Base-by-base conservation (phyloP, 208 protist species). In the Crithidia sp. region DNA sequence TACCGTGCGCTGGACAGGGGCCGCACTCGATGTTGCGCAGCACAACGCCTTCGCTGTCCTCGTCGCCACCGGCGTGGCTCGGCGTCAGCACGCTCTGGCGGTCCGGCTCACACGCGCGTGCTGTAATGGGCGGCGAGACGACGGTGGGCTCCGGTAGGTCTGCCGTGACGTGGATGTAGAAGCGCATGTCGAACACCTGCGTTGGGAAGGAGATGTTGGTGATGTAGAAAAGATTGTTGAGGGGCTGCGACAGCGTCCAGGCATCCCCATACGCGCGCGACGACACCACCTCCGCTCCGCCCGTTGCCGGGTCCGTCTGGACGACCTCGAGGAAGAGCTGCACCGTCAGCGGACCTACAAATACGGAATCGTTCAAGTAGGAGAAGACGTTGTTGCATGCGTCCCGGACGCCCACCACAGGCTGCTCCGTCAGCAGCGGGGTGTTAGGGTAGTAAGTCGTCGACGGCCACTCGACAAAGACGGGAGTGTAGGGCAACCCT, bases 361-460 rank as follows among this genome's bases (percentile, higher is more conserved):
- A 13, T 3, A 49, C 64, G 17, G 53, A 47, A 13, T 60, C 49
- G 37, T 63, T 62, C 0, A 87, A 57, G 10, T 44, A 68, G 19
- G 43, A 19, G 41, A 81, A 75, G 10, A 67, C 44, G 65, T 88
- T 88, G 17, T 53, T 44, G 65, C 77, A 81, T 17, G 53, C 74
- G 59, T 88, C 83, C 49, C 17, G 50, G 13, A 85, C 63, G 7
- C 73, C 79, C 0, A 88, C 47, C 41, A 88, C 68, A 7, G 83
- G 72, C 63, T 84, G 79, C 19, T 63, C 19, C 37, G 12, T 4
- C 47, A 87, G 76, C 58, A 77, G 47, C 55, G 72, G 55, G 17
- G 57, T 57, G 40, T 67, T 60, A 13, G 67, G 62, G 59, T 60
- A 72, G 49, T 76, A 77, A 9, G 39, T 65, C 3, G 70, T 69